These are phyloP conservation scores for Apophysomyces variabilis DNA, from an alignment of 371 early-diverging fungal species.

Conservation along the genomic window DNA sequence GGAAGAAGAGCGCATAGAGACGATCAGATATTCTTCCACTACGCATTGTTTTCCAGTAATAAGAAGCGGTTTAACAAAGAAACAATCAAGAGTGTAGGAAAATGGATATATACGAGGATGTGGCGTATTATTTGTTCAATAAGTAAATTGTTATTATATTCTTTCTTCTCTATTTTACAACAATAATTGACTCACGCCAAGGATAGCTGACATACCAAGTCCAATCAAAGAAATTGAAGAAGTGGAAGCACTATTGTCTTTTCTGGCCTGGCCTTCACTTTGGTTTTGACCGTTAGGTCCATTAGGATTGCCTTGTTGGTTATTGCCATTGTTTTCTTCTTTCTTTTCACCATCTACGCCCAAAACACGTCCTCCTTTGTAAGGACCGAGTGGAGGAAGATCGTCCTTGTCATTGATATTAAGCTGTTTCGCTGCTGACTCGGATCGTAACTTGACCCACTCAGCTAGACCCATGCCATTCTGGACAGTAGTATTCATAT, in stretches of 20 bases:
- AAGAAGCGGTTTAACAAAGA: no score
- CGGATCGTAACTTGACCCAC: conserved; percentile 34
- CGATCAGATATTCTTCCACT: no score
- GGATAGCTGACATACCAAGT: background rate
- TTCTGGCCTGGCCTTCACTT: background rate
- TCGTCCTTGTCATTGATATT: conserved; percentile 41
- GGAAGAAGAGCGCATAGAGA: no score
- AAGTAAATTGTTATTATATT: no score
- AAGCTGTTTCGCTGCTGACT: conserved; percentile 32
- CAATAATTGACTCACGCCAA: background rate
- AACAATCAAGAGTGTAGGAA: no score
- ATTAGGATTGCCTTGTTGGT: conserved; percentile 8
- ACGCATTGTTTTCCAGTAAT: no score
- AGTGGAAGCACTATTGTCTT: background rate
- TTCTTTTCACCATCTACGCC: conserved; percentile 16
- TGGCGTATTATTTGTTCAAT: no score
- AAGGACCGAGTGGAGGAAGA: conserved; percentile 34
- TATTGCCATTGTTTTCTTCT: background rate
- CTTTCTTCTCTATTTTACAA: background rate
- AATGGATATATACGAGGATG: no score
- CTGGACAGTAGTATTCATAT: conserved; percentile 34
- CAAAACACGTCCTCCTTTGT: conserved; percentile 14
- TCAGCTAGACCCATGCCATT: conserved; percentile 31
- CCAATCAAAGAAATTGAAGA: conserved; percentile 21
- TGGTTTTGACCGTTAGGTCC: background rate